A percentile compares a stretch with the other conserved stretches of the same genome.
Evolutionary conservation across 2,329 filamentous ascomycete species (phyloP).

Genomic region (Rachicladosporium sp.): DNA sequence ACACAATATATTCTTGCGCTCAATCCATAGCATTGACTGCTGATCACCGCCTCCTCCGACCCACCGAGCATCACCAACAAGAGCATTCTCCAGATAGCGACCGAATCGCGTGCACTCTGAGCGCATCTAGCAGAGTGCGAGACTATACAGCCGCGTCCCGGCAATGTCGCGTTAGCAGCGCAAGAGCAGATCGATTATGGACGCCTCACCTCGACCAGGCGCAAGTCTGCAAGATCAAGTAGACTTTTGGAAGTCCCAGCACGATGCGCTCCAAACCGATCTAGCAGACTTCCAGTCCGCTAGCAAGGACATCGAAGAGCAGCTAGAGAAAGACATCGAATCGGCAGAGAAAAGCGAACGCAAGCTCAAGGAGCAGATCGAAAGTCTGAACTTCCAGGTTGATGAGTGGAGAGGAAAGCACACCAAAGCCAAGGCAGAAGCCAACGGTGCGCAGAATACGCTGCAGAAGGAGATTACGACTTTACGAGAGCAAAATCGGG

Average conservation of each 20-base stretch:
- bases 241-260: slow-evolving; percentile 90
- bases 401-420: slow-evolving; percentile 99
- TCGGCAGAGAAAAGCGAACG: slow-evolving; percentile 88
- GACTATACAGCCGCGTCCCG: not conserved
- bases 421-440: slow-evolving; percentile 85
- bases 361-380: slow-evolving; percentile 72
- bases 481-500: slow-evolving; percentile 71
- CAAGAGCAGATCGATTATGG: slow-evolving; percentile 16
- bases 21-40: no score
- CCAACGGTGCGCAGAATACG: slow-evolving; percentile 67
- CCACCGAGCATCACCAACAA: no score
- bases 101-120: not conserved
- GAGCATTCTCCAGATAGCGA: no score
- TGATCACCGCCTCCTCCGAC: no score
- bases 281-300: slow-evolving; percentile 88
- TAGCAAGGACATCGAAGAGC: slow-evolving; percentile 84
- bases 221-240: slow-evolving; percentile 57
- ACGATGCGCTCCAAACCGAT: slow-evolving; percentile 83
- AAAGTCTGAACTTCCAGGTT: slow-evolving; percentile 73
- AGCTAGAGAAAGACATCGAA: slow-evolving; percentile 92
- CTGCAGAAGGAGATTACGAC: slow-evolving; percentile 94
- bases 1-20: no score
- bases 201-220: slow-evolving; percentile 25
- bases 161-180: slow-evolving; percentile 23
- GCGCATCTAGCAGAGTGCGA: not conserved